phyloP scores from a whole-genome alignment of 805 yeast genomes.

The Saturnispora bothae region DNA sequence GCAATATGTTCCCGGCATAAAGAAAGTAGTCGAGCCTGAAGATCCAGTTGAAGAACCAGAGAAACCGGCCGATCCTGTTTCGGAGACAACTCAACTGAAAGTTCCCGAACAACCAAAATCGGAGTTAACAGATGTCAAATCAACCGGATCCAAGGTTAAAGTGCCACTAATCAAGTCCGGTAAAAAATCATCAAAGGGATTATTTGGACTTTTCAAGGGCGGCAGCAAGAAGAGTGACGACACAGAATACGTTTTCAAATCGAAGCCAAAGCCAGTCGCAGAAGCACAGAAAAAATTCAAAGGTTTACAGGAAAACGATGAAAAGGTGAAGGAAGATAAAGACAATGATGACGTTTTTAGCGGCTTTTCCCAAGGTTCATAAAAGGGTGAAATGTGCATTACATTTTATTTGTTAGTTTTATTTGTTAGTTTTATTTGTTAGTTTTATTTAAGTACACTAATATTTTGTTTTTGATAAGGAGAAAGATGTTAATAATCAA shows the following conservation, averaged over 20 bases:
- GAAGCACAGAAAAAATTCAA: slow-evolving; percentile 11
- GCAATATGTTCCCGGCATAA: slow-evolving; percentile 24
- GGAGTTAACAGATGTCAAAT: neutral
- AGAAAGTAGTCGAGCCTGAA: slow-evolving; percentile 23
- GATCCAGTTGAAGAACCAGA: slow-evolving; percentile 18
- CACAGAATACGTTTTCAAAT: neutral
- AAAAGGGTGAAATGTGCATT: slow-evolving; percentile 8
- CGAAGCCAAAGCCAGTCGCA: slow-evolving; percentile 3
- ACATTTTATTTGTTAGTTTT: neutral
- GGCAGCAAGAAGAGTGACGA: slow-evolving; percentile 1
- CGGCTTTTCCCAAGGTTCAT: slow-evolving; percentile 38
- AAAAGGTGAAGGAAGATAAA: slow-evolving; percentile 11
- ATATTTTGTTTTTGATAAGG: no score
- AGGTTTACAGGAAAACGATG: slow-evolving; percentile 11
- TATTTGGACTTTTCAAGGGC: slow-evolving; percentile 9
- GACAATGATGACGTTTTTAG: slow-evolving; percentile 27
- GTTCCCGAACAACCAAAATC: neutral
- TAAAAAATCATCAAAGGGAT: slow-evolving; percentile 5
- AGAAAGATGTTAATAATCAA: no score
- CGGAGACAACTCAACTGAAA: neutral
- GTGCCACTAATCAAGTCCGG: slow-evolving; percentile 10
- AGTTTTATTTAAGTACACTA: no score
- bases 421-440: slow-evolving; percentile 1
- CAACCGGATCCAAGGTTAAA: slow-evolving; percentile 9
- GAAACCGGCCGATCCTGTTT: neutral